These are phyloP conservation scores for Populus hybrid DNA, from an alignment of 441 rosid genomes.

Conservation along the genomic window DNA sequence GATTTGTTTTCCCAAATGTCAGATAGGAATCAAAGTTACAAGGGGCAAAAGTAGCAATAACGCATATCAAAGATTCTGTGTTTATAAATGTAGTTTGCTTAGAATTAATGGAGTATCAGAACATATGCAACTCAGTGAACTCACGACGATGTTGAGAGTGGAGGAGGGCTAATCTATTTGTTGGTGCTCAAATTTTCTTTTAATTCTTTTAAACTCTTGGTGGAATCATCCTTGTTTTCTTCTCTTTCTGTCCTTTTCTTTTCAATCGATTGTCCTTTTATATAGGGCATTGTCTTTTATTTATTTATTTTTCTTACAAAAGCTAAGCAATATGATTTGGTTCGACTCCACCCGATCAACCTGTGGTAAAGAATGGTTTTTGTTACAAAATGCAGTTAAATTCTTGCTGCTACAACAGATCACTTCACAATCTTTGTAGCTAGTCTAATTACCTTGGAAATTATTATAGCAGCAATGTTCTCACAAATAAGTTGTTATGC, in stretches of 20 bases:
- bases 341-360: background rate
- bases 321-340: background rate
- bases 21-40: background rate
- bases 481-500: background rate
- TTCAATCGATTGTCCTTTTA: background rate
- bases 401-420: background rate
- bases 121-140: background rate
- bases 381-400: background rate
- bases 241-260: background rate
- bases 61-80: background rate
- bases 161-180: background rate
- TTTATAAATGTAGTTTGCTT: background rate
- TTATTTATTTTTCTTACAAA: background rate
- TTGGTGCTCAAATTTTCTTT: background rate
- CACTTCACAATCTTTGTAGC: background rate
- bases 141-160: background rate
- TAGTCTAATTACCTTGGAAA: background rate
- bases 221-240: background rate
- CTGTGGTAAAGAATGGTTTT: no score
- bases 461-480: background rate
- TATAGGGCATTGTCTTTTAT: background rate
- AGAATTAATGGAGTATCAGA: background rate
- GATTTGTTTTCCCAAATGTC: background rate
- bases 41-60: background rate
- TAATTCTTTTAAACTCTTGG: background rate